These are phyloP conservation scores for Bipolaris zeicola DNA, from an alignment of 2,329 filamentous ascomycete genomes.

Conservation along the genomic window DNA sequence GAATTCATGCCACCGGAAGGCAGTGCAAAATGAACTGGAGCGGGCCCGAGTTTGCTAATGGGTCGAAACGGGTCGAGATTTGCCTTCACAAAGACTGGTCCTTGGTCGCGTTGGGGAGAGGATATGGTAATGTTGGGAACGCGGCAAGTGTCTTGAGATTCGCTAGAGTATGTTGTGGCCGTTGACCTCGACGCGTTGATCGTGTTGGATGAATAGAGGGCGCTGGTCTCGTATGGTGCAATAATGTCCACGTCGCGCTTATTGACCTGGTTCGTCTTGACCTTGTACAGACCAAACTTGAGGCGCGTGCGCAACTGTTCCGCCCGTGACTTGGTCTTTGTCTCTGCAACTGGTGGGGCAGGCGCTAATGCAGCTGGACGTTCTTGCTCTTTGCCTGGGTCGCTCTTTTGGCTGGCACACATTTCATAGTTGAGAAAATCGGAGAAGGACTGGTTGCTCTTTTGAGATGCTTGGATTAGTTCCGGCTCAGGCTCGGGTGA, in stretches of 20 bases:
- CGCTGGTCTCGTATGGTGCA: slow-evolving; percentile 34
- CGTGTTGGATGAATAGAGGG: slow-evolving; percentile 23
- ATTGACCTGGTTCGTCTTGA: slow-evolving; percentile 72
- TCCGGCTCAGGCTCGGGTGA: slow-evolving; percentile 21
- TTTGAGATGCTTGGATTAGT: slow-evolving; percentile 32
- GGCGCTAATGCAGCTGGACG: slow-evolving; percentile 11
- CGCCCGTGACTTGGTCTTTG: slow-evolving; percentile 58
- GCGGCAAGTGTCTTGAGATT: slow-evolving; percentile 15
- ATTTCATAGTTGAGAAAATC: slow-evolving; percentile 56
- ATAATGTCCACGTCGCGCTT: slow-evolving; percentile 66
- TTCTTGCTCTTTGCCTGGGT: slow-evolving; percentile 18
- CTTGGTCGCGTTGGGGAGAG: slow-evolving; percentile 27
- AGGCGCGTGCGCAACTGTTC: slow-evolving; percentile 72
- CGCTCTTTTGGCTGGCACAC: slow-evolving; percentile 48
- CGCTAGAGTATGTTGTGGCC: slow-evolving; percentile 24
- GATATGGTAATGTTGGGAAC: slow-evolving; percentile 41
- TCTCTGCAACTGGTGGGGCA: slow-evolving; percentile 11
- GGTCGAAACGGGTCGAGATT: slow-evolving; percentile 41
- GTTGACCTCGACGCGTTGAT: slow-evolving; percentile 28
- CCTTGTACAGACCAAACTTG: slow-evolving; percentile 74
- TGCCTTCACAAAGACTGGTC: slow-evolving; percentile 36
- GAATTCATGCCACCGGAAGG: slow-evolving; percentile 38
- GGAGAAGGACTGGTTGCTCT: slow-evolving; percentile 53
- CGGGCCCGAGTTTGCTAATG: slow-evolving; percentile 41
- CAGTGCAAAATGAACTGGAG: slow-evolving; percentile 47